Evolutionary conservation across 352 stramenopile genomes (phyloP).

Genomic region (Phytophthora sp.): DNA sequence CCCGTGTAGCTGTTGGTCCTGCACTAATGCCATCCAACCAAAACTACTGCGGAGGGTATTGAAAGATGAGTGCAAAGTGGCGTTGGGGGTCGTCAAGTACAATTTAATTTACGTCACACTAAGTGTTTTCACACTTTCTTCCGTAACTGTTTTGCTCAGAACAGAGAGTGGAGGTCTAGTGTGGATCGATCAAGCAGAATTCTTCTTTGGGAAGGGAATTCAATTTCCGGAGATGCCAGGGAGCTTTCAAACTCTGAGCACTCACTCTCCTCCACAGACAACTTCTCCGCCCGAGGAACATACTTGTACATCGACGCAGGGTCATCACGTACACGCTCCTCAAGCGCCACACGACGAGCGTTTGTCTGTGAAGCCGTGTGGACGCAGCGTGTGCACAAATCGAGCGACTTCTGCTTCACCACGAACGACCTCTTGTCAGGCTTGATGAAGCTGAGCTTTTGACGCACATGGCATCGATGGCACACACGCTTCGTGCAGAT

Average conservation of each 20-base stretch:
- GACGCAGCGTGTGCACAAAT: slow-evolving; percentile 39
- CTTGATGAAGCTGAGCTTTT: slow-evolving; percentile 38
- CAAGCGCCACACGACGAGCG: slow-evolving; percentile 29
- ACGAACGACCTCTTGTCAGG: slow-evolving; percentile 15
- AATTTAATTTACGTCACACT: too few relatives aligned
- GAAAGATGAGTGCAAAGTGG: slow-evolving; percentile 16
- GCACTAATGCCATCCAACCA: slow-evolving; percentile 42
- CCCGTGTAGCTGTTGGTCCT: slow-evolving; percentile 53
- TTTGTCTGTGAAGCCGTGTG: slow-evolving; percentile 38
- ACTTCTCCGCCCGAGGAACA: slow-evolving; percentile 4
- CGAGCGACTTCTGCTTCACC: slow-evolving; percentile 28
- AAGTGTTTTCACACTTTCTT: too few relatives aligned
- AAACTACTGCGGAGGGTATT: slow-evolving; percentile 69
- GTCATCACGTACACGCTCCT: slow-evolving; percentile 29
- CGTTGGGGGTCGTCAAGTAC: too few relatives aligned
- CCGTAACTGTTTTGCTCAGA: slow-evolving; percentile 1
- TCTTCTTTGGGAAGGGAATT: not conserved
- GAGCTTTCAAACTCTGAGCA: slow-evolving; percentile 22
- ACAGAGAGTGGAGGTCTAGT: slow-evolving; percentile 17
- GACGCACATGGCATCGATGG: slow-evolving; percentile 30
- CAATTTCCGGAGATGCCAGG: not conserved
- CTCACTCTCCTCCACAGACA: not conserved
- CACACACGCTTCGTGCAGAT: slow-evolving; percentile 36
- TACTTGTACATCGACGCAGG: slow-evolving; percentile 34
- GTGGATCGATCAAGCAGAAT: slow-evolving; percentile 21